Evolutionary conservation across 148 eudicot genomes (phyloP).

Genomic region (Cornus suecica): DNA sequence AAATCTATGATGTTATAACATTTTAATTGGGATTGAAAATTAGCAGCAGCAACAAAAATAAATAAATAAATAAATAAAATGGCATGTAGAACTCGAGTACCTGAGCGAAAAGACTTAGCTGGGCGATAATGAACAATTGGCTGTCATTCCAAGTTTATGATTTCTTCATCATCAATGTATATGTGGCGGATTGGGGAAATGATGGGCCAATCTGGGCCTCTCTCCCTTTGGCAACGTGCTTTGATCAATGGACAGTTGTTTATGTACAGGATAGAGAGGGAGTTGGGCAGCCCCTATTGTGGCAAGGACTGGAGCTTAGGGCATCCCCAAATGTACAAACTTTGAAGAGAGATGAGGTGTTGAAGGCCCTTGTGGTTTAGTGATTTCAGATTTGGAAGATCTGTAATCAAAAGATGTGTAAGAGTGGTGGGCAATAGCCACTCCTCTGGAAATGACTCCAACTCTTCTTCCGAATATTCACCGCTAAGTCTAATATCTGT

Average conservation of each 20-base stretch:
- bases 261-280: not conserved
- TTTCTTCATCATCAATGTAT: too few species aligned
- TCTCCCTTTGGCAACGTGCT: not conserved
- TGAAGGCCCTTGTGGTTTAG: not conserved
- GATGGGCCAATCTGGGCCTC: not conserved
- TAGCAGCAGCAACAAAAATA: too few species aligned
- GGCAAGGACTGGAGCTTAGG: not conserved
- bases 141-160: too few species aligned
- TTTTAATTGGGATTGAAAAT: too few species aligned
- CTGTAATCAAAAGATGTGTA: accelerated
- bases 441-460: not conserved
- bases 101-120: too few species aligned
- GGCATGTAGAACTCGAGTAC: too few species aligned
- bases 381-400: not conserved
- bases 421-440: not conserved
- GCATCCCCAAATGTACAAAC: not conserved
- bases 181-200: not conserved
- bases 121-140: too few species aligned
- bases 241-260: not conserved
- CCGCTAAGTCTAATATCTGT: not conserved
- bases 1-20: too few species aligned
- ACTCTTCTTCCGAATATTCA: not conserved
- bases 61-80: too few species aligned
- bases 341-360: not conserved
- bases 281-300: not conserved